Evolutionary conservation across 148 eudicot species (phyloP).

Genomic region (Heliosperma pusillum): DNA sequence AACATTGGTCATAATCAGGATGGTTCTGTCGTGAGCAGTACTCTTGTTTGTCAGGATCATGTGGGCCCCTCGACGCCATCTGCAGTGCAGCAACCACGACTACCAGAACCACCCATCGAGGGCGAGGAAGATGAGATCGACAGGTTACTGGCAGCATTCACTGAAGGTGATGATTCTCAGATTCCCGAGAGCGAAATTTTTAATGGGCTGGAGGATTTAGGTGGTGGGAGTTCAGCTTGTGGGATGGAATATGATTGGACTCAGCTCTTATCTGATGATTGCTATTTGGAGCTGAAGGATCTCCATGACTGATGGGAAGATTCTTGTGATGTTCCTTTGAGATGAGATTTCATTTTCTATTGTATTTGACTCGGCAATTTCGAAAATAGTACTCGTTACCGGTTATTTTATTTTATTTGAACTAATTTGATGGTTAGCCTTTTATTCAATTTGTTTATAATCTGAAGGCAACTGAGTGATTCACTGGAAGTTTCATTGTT

Average conservation of each 20-base stretch:
- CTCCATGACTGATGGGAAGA: not conserved
- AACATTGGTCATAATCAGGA: not conserved
- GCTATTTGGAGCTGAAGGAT: constrained; percentile 25
- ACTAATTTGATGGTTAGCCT: too few relatives aligned
- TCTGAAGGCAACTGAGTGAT: too few relatives aligned
- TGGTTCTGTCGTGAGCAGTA: constrained; percentile 14
- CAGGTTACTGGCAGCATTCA: constrained; percentile 3
- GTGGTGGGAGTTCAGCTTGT: constrained; percentile 6
- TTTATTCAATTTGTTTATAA: too few relatives aligned
- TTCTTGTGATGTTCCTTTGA: not conserved
- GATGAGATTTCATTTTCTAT: too few relatives aligned
- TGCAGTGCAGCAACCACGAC: not conserved
- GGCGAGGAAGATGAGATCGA: constrained; percentile 18
- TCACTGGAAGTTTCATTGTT: too few relatives aligned
- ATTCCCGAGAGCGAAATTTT: constrained; percentile 4
- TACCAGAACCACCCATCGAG: not conserved
- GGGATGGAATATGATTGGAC: constrained; percentile 4
- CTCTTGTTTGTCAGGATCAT: not conserved
- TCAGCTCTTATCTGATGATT: constrained; percentile 1
- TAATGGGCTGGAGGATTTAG: constrained; percentile 19
- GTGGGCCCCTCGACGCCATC: not conserved
- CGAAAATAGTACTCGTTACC: too few relatives aligned
- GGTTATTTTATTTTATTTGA: too few relatives aligned
- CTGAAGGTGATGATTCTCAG: not conserved
- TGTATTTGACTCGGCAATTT: too few relatives aligned